Base-by-base conservation (phyloP, 441 rosid genomes). In the Populus hybrid region DNA sequence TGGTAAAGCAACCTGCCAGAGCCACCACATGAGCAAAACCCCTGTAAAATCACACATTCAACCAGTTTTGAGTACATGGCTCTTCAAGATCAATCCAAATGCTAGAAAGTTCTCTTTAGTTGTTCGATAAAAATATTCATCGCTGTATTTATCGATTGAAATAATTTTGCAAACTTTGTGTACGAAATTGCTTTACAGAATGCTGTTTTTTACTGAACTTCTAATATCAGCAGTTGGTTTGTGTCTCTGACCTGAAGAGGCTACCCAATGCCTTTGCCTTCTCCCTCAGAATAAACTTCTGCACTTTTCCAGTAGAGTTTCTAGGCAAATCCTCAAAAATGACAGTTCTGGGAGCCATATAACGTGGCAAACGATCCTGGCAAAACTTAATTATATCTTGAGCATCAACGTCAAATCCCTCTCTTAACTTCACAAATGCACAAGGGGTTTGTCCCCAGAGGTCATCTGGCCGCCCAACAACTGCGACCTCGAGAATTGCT, bases 381-480 rank as follows among this genome's bases (percentile, higher is more conserved):
- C 93, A 92, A 67, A 84, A 90, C 68, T 77, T 79, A 14, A 90
- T 83, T 42, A 92, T 80, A 78, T 90, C 90, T 71, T 82, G 79
- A 1, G 82, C 85, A 1, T 75, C 87, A 20, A 71, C 87, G 53
- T 72, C 68, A 28, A 70, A 69, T 28, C 92, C 92, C 21, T 88
- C 90, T 84, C 85, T 92, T 61, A 92, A 79, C 82, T 87, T 90
- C 81, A 90, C 97, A 76, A 90, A 90, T 36, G 95, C 97, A 77
- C 93, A 91, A 66, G 92, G 90, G 11, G 92, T 91, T 80, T 92
- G 95, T 34, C 97, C 97, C 97, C 97, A 92, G 30, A 83, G 75
- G 70, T 88, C 86, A 67, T 92, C 94, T 10, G 93, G 93, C 79
- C 93, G 82, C 40, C 81, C 93, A 8, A 90, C 97, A 3, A 92